Base-by-base conservation (phyloP, 2,329 filamentous ascomycete genomes). In the Fusarium armeniacum region DNA sequence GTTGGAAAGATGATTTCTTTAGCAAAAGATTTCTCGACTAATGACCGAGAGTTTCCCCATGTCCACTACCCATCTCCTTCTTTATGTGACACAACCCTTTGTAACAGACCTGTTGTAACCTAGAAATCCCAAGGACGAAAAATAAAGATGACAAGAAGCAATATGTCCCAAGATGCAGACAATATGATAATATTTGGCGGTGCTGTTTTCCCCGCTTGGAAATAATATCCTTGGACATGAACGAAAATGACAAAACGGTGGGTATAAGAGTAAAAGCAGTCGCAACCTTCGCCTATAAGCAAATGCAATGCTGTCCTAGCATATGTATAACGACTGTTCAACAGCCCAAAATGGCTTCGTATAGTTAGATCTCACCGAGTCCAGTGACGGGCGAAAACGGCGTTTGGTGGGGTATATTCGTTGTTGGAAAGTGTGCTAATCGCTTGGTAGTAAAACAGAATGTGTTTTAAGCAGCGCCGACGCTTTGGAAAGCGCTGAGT, bases 401-500 rank as follows among this genome's bases (percentile, higher is more conserved):
- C 53, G 44, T n/a, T 58, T 49, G 46, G 33, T 40, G 32, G n/a
- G 35, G 44, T 28, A 20, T 52, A n/a, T 65, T 54, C 43, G 16
- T 22, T 32, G 20, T 35, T 36, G 54, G 62, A 44, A 43, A 47
- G 38, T 33, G 38, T 40, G 11, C 45, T 56, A 20, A 38, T 41
- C 18, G 49, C 35, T 26, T 20, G 11, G n/a, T 45, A 51, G 12
- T 16, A 36, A 43, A 49, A 16, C 13, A 33, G 15, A 18, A 40
- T 10, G 26, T 40, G 15, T 13, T 36, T 57, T 36, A 44, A 45
- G 49, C 49, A 24, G 62, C 55, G 20, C 62, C 63, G n/a, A 66
- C 55, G n/a, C 63, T 66, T 36, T 66, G 55, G 15, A 78, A 76
- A 38, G 62, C 67, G 44, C 67, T 72, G 44, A 78, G 51, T 9